Base-by-base conservation (phyloP, 495 filamentous ascomycete species). In the Aspergillus funiculosus region DNA sequence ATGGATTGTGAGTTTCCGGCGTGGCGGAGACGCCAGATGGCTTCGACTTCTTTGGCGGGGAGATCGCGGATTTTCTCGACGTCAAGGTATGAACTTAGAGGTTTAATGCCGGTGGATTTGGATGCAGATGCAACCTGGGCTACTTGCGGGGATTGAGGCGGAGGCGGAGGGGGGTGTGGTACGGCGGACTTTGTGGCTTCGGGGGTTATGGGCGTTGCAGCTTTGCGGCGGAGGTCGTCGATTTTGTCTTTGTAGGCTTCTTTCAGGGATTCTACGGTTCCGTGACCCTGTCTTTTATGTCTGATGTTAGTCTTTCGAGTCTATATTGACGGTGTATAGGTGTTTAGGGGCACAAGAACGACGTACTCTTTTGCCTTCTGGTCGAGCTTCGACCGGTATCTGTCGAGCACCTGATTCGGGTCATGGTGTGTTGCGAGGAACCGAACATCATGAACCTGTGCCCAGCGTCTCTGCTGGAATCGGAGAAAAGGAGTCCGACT, bases 11-110 rank as follows among this genome's bases (percentile, higher is more conserved):
- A 61, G 46, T 81, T 77, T 2, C 71, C 59, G 24, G 86, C 80
- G 67, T 95, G 88, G 14, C 86, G 85, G n/a, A 92, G 78, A 1
- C 89, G 86, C 92, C 92, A 98, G 56, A 96, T 76, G 19, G 82
- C 77, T 57, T 89, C 80, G 44, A 97, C 84, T 58, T 97, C 88
- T 54, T 83, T 80, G n/a, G 73, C 53, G 0, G 91, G 87, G 13
- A 96, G 83, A 21, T 62, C 53, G 36, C 69, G 67, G 30, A 82
- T 80, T 59, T 94, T 95, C 37, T 79, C 66, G 36, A 96, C 69
- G 61, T 96, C 86, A 49, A 98, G 74, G 71, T 82, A 95, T 39
- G 82, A 77, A 53, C 79, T 79, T 34, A 98, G 83, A 0, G 85
- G 82, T 57, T 94, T 95, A 46, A 95, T 72, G 32, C 81, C 80